phyloP scores from a whole-genome alignment of 192 early-diverging fungal genomes.

The Dissophora ornata region DNA sequence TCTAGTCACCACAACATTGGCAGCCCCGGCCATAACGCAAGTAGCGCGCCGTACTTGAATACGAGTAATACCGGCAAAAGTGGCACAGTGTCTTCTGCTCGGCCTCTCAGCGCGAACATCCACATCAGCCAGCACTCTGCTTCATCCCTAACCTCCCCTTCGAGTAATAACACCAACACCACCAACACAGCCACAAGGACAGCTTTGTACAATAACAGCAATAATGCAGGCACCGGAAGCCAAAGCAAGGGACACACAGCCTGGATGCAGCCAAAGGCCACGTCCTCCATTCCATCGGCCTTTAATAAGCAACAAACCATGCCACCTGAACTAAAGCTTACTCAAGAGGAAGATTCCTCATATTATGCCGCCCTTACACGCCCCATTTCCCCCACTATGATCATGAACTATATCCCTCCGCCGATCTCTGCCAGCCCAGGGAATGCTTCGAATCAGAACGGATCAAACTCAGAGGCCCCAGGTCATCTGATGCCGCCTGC shows the following conservation, averaged over 20 bases:
- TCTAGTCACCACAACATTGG: slow-evolving; percentile 3
- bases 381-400: slow-evolving; percentile 41
- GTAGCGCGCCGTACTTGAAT: slow-evolving; percentile 11
- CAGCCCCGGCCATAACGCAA: not conserved
- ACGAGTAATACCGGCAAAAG: not conserved
- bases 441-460: not conserved
- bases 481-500: not conserved
- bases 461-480: not conserved
- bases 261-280: slow-evolving; percentile 16
- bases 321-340: not conserved
- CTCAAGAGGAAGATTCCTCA: slow-evolving; percentile 16
- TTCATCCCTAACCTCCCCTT: not conserved
- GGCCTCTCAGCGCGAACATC: slow-evolving; percentile 15
- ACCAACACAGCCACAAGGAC: not conserved
- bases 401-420: slow-evolving; percentile 48
- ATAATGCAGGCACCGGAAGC: not conserved
- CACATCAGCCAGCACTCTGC: slow-evolving; percentile 10
- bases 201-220: slow-evolving; percentile 5
- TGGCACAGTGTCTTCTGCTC: not conserved
- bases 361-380: slow-evolving; percentile 46
- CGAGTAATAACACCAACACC: slow-evolving; percentile 6
- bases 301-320: not conserved
- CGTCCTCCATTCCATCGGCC: not conserved
- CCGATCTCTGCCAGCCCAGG: slow-evolving; percentile 4
- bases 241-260: not conserved